Conservation (phyloP, 164 flowering plant genomes). For the Umbilicus rupestris region DNA sequence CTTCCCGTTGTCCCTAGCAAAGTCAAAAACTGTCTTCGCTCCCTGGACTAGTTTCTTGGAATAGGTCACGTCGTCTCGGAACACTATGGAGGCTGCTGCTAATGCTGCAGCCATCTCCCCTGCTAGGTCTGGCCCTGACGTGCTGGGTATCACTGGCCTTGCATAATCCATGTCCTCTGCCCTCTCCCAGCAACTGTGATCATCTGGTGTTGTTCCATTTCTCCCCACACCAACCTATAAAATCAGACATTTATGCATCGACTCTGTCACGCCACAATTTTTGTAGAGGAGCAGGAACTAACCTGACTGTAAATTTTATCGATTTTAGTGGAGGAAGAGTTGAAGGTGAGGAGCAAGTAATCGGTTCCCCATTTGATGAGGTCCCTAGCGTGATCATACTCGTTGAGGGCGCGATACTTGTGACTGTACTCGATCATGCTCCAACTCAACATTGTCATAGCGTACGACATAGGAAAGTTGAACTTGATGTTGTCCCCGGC, state of each 20-base stretch:
- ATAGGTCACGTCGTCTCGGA: slow-evolving; percentile 44
- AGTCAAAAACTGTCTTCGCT: slow-evolving; percentile 43
- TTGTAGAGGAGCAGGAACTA: slow-evolving; percentile 6
- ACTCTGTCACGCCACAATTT: too few relatives aligned
- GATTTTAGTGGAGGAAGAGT: slow-evolving; percentile 47
- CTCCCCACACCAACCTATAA: slow-evolving; percentile 47
- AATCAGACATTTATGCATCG: too few relatives aligned
- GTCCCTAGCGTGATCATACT: slow-evolving; percentile 52
- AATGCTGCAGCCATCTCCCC: slow-evolving; percentile 85
- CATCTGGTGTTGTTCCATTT: slow-evolving; percentile 38
- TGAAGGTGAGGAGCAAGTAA: slow-evolving; percentile 73
- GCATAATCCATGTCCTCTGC: slow-evolving; percentile 77
- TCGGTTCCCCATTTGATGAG: slow-evolving; percentile 92
- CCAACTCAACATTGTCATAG: slow-evolving; percentile 91
- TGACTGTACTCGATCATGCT: slow-evolving; percentile 64
- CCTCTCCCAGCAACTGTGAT: slow-evolving; percentile 63
- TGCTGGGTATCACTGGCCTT: slow-evolving; percentile 20
- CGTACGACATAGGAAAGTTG: slow-evolving; percentile 67
- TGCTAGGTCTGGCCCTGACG: slow-evolving; percentile 53
- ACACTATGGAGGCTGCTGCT: slow-evolving; percentile 83
- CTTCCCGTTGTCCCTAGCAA: slow-evolving; percentile 36
- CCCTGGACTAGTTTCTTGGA: slow-evolving; percentile 52
- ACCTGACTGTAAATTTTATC: slow-evolving; percentile 55
- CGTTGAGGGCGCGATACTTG: slow-evolving; percentile 49
- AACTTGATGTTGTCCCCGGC: slow-evolving; percentile 74